These are phyloP conservation scores for Calocybe cyanea DNA, from an alignment of 768 basidiomycete genomes.

Conservation along the genomic window DNA sequence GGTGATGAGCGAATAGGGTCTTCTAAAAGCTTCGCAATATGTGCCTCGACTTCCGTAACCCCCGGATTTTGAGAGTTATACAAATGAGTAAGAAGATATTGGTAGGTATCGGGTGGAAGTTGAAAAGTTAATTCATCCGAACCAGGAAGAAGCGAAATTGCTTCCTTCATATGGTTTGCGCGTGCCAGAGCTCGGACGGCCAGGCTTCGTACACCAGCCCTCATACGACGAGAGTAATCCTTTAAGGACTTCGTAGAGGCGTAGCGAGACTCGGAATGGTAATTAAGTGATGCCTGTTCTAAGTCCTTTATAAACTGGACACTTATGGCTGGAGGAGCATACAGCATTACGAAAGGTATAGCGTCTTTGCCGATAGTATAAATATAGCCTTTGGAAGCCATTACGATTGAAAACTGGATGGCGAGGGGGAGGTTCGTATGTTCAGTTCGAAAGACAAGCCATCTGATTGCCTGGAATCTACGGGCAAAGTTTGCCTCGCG, in stretches of 20 bases:
- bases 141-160: conserved; percentile 42
- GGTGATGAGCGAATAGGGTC: conserved; percentile 6
- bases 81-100: conserved; percentile 27
- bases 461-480: conserved; percentile 19
- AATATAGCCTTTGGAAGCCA: conserved; percentile 37
- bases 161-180: conserved; percentile 34
- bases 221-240: conserved; percentile 3
- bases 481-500: background rate
- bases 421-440: conserved; percentile 25
- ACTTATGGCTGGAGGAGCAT: conserved; percentile 30
- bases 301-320: conserved; percentile 37
- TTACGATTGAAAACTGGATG: conserved; percentile 27
- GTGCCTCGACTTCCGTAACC: conserved; percentile 9
- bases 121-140: conserved; percentile 22
- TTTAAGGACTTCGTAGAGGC: background rate
- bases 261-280: conserved; percentile 14
- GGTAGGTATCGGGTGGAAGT: conserved; percentile 34
- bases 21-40: conserved; percentile 17
- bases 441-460: conserved; percentile 21
- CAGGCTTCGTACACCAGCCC: conserved; percentile 26
- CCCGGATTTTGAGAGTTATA: conserved; percentile 8
- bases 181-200: conserved; percentile 39
- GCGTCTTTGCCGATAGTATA: conserved; percentile 16
- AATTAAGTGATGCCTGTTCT: conserved; percentile 19
- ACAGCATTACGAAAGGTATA: conserved; percentile 40